A percentile compares a stretch with the other conserved stretches of the same genome.
Evolutionary conservation across 208 protist genomes (phyloP).

Genomic region (Crithidia acanthocephali): DNA sequence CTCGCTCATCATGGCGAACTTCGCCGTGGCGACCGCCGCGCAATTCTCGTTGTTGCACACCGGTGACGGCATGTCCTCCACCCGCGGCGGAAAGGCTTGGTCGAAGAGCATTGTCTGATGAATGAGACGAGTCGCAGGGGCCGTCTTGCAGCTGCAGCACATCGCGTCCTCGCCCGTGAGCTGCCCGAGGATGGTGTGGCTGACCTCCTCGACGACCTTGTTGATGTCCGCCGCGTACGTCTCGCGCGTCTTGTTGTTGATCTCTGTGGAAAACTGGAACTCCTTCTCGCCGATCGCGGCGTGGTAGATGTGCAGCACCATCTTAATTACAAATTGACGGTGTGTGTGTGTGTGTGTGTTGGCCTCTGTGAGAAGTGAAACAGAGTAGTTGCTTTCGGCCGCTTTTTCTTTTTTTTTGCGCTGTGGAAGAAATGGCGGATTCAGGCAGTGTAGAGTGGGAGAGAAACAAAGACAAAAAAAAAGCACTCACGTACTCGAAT

Average conservation of each 20-base stretch:
- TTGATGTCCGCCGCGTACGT: conserved; percentile 38
- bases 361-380: not conserved
- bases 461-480: too few species aligned
- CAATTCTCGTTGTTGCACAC: conserved; percentile 51
- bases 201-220: conserved; percentile 46
- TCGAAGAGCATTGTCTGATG: conserved; percentile 69
- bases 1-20: conserved; percentile 58
- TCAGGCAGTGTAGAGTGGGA: too few species aligned
- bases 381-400: not conserved
- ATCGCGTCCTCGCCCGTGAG: conserved; percentile 44
- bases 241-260: conserved; percentile 43
- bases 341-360: not conserved
- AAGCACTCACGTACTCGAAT: too few species aligned
- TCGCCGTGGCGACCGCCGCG: conserved; percentile 32
- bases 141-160: conserved; percentile 46
- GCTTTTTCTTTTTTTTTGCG: too few species aligned
- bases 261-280: conserved; percentile 56
- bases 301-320: conserved; percentile 67
- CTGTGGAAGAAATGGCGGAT: too few species aligned
- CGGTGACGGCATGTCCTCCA: conserved; percentile 60
- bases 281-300: conserved; percentile 57
- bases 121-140: conserved; percentile 45
- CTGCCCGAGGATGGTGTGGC: conserved; percentile 47
- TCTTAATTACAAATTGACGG: not conserved
- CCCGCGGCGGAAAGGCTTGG: conserved; percentile 42